These are phyloP conservation scores for Cercophora sp. DNA, from an alignment of 495 filamentous ascomycete species.

Conservation along the genomic window DNA sequence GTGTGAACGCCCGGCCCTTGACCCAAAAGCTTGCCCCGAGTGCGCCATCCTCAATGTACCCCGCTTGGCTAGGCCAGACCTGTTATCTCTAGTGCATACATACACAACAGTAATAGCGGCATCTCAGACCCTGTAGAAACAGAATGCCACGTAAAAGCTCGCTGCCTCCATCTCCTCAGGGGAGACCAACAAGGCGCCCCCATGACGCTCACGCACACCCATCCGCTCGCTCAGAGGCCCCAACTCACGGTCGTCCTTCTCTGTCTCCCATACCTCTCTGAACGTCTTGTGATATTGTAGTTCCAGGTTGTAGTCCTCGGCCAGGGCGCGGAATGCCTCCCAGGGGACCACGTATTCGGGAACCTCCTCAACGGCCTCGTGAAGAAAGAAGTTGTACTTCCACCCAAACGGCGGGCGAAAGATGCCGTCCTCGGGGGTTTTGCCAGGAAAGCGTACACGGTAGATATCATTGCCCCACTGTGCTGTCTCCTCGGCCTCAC, in stretches of 20 bases:
- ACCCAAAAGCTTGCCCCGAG: too few species aligned
- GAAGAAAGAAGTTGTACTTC: conserved; percentile 94
- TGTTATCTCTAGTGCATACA: too few species aligned
- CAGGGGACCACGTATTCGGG: conserved; percentile 98
- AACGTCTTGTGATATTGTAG: conserved; percentile 88
- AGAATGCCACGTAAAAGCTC: conserved; percentile 87
- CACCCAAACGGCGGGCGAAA: conserved; percentile 95
- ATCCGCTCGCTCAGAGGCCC: conserved; percentile 87
- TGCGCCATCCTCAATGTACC: not conserved
- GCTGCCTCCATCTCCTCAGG: conserved; percentile 86
- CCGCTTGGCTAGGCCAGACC: too few species aligned
- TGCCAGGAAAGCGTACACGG: conserved; percentile 76
- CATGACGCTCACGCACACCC: conserved; percentile 73
- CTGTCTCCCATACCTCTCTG: conserved; percentile 82
- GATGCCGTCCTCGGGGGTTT: conserved; percentile 71
- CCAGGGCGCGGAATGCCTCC: conserved; percentile 91
- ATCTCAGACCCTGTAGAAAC: conserved; percentile 77
- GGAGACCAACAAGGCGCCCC: conserved; percentile 64
- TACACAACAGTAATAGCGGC: too few species aligned
- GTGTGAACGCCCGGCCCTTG: too few species aligned
- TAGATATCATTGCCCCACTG: conserved; percentile 95
- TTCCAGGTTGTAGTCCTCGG: conserved; percentile 95
- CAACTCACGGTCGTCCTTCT: conserved; percentile 74
- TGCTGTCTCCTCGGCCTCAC: conserved; percentile 49
- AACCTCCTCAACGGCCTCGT: conserved; percentile 92